Base-by-base conservation (phyloP, 176 grass and related monocot genomes). In the Oryza meyeriana region DNA sequence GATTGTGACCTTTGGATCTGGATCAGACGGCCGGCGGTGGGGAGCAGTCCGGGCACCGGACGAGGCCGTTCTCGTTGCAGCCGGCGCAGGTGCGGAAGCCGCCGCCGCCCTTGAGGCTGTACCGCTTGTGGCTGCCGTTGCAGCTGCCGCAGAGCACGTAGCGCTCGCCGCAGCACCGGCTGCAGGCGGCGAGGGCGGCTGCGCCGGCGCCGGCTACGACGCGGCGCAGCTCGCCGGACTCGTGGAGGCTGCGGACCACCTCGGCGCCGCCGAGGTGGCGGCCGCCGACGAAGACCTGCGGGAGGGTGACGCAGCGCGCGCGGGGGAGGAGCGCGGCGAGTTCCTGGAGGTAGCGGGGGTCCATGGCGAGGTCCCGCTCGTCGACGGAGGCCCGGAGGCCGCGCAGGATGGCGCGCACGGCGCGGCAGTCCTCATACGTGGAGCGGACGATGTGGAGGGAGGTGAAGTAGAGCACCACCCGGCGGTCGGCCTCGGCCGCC, bases 61-160 rank as follows among this genome's bases (percentile, higher is more conserved):
- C 90, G 82, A 99, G 87, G 52, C 96, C 96, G 75, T 99, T 99
- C 86, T 95, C 96, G 88, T 99, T 99, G 79, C 96, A 99, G 29
- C 83, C 84, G 84, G 73, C 67, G 89, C 92, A 94, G 72, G 74
- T 36, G 83, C 88, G 89, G 76, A 94, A 94, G 17, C 84, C 83
- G 66, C 86, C 72, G 87, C 87, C 87, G 22, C 87, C 84, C 79
- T 90, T 91, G 66, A 84, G 80, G 83, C 86, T 89, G 89, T 91
- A 87, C 50, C 86, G 75, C 84, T 91, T 91, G 83, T 88, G 92
- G 86, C 92, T 94, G 31, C 89, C 92, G 77, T 88, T 78, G 89
- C 89, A 94, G 67, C 72, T 86, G 77, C 63, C 44, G 86, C 92
- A 91, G 11, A 91, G 83, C 32, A 94, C 89, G 86, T 89, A 94